Conservation (phyloP, 2,329 filamentous ascomycete genomes). For the Fusarium sublunatum region DNA sequence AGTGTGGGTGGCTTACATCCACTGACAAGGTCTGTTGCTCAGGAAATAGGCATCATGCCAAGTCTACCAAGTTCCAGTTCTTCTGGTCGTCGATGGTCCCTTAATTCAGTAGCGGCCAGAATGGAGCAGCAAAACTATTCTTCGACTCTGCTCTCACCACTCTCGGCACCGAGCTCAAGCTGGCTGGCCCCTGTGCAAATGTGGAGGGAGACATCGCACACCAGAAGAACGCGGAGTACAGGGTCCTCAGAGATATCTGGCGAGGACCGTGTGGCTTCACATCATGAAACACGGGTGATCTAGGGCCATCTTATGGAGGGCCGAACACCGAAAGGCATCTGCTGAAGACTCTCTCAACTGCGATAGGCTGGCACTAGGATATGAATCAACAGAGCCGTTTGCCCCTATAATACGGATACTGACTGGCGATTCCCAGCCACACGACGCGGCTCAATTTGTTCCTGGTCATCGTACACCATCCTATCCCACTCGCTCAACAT, state of each 20-base stretch:
- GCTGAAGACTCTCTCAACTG: conserved; percentile 22
- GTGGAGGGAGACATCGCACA: background rate
- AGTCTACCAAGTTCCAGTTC: background rate
- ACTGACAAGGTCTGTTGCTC: conserved; percentile 24
- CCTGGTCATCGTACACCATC: conserved; percentile 10
- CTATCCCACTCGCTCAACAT: conserved; percentile 26
- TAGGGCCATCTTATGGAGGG: conserved; percentile 13
- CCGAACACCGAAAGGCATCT: conserved; percentile 31
- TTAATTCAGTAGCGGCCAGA: conserved; percentile 30
- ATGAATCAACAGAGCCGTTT: conserved; percentile 14
- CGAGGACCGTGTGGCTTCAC: conserved; percentile 16
- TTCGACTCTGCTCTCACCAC: background rate
- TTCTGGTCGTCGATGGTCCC: conserved; percentile 19
- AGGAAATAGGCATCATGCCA: conserved; percentile 10
- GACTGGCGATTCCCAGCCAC: conserved; percentile 27
- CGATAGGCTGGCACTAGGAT: conserved; percentile 13
- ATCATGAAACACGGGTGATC: conserved; percentile 25
- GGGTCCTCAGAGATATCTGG: background rate
- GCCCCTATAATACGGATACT: conserved; percentile 1
- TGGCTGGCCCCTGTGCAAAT: background rate
- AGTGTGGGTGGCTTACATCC: conserved; percentile 21
- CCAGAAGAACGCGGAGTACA: background rate
- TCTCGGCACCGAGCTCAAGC: conserved; percentile 21
- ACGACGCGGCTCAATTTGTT: conserved; percentile 20
- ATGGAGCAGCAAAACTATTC: conserved; percentile 12